A percentile compares a stretch with the other conserved stretches of the same genome.
These are phyloP conservation scores for Diaporthe sp. DNA, from an alignment of 2,329 filamentous ascomycete species.

Conservation along the genomic window DNA sequence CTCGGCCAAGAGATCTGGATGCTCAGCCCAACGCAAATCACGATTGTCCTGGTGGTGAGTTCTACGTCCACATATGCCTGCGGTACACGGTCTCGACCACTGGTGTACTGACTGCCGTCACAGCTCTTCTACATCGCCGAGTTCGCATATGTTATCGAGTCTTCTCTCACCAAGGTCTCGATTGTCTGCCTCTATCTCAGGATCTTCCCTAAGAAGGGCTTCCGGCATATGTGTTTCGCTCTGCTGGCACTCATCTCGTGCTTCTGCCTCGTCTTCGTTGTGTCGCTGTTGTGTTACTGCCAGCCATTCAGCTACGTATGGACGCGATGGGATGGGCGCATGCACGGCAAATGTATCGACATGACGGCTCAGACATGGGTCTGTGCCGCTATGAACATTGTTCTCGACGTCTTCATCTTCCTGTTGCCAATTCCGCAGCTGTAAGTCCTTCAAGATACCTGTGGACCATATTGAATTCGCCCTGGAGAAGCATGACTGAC, in stretches of 20 bases:
- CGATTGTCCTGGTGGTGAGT: constrained; percentile 41
- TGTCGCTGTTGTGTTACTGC: constrained; percentile 41
- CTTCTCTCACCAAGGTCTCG: constrained; percentile 47
- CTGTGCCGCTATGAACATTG: constrained; percentile 49
- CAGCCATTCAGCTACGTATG: constrained; percentile 42
- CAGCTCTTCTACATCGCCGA: constrained; percentile 51
- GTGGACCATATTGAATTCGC: not conserved
- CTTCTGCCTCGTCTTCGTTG: constrained; percentile 41
- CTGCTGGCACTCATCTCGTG: constrained; percentile 39
- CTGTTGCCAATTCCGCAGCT: constrained; percentile 51
- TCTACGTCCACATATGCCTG: no score
- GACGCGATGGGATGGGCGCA: constrained; percentile 40
- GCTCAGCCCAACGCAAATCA: constrained; percentile 40
- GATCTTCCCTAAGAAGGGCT: constrained; percentile 45
- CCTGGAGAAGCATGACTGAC: constrained; percentile 1
- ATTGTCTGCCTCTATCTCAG: constrained; percentile 49
- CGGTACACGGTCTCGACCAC: not conserved
- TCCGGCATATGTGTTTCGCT: constrained; percentile 43
- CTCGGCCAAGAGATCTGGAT: constrained; percentile 42
- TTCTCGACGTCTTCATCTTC: constrained; percentile 51
- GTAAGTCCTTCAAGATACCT: constrained; percentile 24
- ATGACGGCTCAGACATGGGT: constrained; percentile 49
- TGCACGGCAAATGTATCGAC: constrained; percentile 47
- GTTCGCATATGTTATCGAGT: constrained; percentile 48
- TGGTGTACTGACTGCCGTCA: not conserved